These are phyloP conservation scores for Pythium coloratum DNA, from an alignment of 352 stramenopile genomes.

Conservation along the genomic window DNA sequence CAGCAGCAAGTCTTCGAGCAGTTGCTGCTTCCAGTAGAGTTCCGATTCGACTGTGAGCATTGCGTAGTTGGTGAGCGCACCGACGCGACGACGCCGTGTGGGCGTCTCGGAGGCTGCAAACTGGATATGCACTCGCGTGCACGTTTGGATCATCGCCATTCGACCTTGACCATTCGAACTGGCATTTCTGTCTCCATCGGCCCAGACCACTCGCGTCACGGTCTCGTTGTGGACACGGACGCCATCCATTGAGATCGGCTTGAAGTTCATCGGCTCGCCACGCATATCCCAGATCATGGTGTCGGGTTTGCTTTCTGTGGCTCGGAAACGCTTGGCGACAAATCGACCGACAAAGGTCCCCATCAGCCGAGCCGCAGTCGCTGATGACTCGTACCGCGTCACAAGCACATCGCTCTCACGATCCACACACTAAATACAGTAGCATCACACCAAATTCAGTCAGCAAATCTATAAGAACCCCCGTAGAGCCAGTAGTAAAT, in stretches of 20 bases:
- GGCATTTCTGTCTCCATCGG: background rate
- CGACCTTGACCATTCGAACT: background rate
- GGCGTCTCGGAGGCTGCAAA: background rate
- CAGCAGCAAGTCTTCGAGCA: background rate
- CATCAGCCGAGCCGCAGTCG: background rate
- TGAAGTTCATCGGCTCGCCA: conserved; percentile 1
- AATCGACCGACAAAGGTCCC: conserved; percentile 3
- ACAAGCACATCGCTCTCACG: background rate
- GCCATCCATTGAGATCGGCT: conserved; percentile 13
- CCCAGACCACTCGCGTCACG: conserved; percentile 6
- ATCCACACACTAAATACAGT: background rate
- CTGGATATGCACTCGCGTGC: background rate
- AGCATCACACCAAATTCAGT: background rate
- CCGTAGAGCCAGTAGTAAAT: too few species aligned
- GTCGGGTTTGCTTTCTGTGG: background rate
- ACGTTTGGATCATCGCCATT: background rate
- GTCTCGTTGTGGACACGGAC: conserved; percentile 2
- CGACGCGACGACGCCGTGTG: background rate
- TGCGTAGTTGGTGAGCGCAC: background rate
- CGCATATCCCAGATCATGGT: conserved; percentile 10
- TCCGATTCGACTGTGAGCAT: background rate
- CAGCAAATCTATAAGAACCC: background rate
- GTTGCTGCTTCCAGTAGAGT: background rate
- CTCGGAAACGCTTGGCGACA: background rate
- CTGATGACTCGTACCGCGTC: background rate